Evolutionary conservation across 768 basidiomycete species (phyloP), one percentile per base, ranked within the genome.

Genomic region (Macrolepiota fuliginosa): DNA sequence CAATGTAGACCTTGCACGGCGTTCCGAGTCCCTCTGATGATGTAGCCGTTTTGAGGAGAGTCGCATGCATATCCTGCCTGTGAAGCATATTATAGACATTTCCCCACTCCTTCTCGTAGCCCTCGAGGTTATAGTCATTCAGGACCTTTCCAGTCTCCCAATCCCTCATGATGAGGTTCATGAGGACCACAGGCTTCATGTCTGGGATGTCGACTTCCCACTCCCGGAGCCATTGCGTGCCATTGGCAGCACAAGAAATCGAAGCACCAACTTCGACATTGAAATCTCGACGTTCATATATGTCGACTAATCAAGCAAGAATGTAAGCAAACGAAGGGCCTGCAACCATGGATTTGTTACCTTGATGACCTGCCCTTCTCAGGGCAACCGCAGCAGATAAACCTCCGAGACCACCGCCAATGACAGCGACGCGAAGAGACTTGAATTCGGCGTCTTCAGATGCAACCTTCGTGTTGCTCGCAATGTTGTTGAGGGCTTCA

Each of bases 91-190:
- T 68, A 59, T 72, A 71, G 12, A 69, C 69, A 49, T 70, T 66
- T 15, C 71, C 69, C 71, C 71, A 72, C 47, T 72, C 68, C 59
- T 68, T 56, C 57, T 72, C 71, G 47, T 74, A 74, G 46, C 68
- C 59, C n/a, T 69, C 63, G 37, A 74, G 65, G 54, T 72, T 69
- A 58, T 73, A 74, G 45, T 71, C 63, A 32, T 71, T 71, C 40
- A 69, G 69, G 27, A 74, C 65, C 35, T 66, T 64, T 15, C 73
- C 73, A 24, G 72, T 73, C 54, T 72, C 70, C 73, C 73, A 74
- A 49, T 74, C 73, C n/a, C 73, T 67, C 73, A 74, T 74, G 39
- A 68, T 68, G 24, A 74, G 67, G 54, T 74, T 71, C 71, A 68
- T 66, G 67, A 73, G 62, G 27, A 69, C 55, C 24, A 74, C 68